A percentile compares a stretch with the other conserved stretches of the same genome.
These are phyloP conservation scores for Thalia dealbata DNA, from an alignment of 176 grass and related monocot species.

Conservation along the genomic window DNA sequence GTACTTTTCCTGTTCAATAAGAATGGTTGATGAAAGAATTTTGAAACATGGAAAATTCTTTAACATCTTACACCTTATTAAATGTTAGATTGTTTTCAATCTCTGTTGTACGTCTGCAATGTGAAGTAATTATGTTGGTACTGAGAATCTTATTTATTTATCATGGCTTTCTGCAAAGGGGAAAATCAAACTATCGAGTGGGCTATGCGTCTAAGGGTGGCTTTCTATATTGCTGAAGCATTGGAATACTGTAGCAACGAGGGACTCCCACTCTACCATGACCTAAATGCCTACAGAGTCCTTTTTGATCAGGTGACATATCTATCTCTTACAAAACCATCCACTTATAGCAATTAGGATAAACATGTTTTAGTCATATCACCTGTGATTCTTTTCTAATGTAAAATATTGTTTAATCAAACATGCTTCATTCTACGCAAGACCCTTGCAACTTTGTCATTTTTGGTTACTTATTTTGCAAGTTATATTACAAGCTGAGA, in stretches of 20 bases:
- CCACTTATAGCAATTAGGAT: not conserved
- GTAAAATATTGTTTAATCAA: not conserved
- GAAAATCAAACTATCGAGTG: constrained; percentile 98
- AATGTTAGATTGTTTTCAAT: not conserved
- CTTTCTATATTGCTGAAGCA: constrained; percentile 79
- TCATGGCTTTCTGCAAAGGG: constrained; percentile 38
- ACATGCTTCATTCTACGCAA: not conserved
- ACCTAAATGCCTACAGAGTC: constrained; percentile 87
- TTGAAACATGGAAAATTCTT: not conserved
- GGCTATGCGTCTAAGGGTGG: constrained; percentile 96
- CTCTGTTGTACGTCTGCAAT: not conserved
- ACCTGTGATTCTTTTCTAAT: not conserved
- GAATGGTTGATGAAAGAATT: not conserved
- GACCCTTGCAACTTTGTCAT: too few relatives aligned
- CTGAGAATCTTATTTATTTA: constrained; percentile 13
- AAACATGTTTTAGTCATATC: not conserved
- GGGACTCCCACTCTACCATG: constrained; percentile 77
- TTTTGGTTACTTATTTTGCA: too few relatives aligned
- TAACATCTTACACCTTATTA: not conserved
- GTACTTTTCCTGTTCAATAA: not conserved
- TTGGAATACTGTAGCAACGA: constrained; percentile 69
- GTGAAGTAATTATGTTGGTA: not conserved
- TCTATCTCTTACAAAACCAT: constrained; percentile 6
- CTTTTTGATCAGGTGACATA: constrained; percentile 77
- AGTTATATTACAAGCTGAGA: not conserved